These are phyloP conservation scores for Turritis glabra DNA, from an alignment of 345 rosid species.

Conservation along the genomic window DNA sequence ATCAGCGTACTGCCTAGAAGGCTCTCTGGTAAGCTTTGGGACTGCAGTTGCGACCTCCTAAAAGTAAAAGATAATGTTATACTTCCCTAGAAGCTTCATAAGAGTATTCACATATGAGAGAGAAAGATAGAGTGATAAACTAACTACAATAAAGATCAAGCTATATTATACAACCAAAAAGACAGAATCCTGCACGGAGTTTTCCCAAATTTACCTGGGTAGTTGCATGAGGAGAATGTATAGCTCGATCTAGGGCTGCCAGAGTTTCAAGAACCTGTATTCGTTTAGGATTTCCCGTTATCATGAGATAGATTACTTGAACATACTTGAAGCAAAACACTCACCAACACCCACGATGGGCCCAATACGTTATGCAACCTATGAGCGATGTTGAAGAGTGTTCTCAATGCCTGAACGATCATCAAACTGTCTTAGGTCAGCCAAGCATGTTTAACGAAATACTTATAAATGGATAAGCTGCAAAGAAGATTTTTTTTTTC, in stretches of 20 bases:
- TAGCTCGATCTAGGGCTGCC: slow-evolving; percentile 87
- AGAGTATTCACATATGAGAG: slow-evolving; percentile 13
- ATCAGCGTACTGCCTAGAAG: slow-evolving; percentile 81
- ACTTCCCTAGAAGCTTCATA: background rate
- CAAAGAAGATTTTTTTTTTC: background rate
- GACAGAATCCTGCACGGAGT: slow-evolving; percentile 9
- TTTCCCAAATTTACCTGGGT: slow-evolving; percentile 66
- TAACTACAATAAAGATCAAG: slow-evolving; percentile 21
- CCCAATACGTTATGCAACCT: slow-evolving; percentile 93
- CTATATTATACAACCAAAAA: slow-evolving; percentile 11
- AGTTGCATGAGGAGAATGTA: slow-evolving; percentile 94
- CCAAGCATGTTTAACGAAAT: slow-evolving; percentile 9
- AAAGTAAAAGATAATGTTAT: slow-evolving; percentile 28
- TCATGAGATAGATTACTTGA: slow-evolving; percentile 28
- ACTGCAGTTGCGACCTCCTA: slow-evolving; percentile 82
- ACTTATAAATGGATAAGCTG: slow-evolving; percentile 9
- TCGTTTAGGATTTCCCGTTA: slow-evolving; percentile 26
- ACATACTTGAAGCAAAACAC: slow-evolving; percentile 40
- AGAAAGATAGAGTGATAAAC: background rate
- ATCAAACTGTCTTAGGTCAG: slow-evolving; percentile 20
- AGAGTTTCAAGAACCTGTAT: slow-evolving; percentile 93
- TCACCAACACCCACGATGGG: slow-evolving; percentile 99
- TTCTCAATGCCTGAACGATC: slow-evolving; percentile 75
- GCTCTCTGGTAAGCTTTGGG: slow-evolving; percentile 74
- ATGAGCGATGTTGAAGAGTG: slow-evolving; percentile 96